These are phyloP conservation scores for Zasmidium cellare DNA, from an alignment of 2,329 filamentous ascomycete genomes.

Conservation along the genomic window DNA sequence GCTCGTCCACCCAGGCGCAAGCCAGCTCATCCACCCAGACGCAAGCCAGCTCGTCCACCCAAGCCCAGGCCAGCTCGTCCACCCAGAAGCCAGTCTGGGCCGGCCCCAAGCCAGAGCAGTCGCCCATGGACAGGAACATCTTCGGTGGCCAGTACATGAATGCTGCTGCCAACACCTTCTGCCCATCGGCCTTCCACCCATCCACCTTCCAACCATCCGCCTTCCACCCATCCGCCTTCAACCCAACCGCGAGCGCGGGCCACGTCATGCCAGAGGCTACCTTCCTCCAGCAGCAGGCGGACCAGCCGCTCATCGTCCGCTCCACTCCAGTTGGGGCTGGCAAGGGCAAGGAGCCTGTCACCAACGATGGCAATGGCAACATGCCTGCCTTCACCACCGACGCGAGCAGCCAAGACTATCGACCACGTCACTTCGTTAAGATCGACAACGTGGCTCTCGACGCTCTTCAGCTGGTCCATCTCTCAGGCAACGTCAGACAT, in stretches of 20 bases:
- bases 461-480: not conserved
- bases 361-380: not conserved
- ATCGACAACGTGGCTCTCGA: slow-evolving; percentile 9
- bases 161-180: not conserved
- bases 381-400: slow-evolving; percentile 26
- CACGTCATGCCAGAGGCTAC: not conserved
- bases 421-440: slow-evolving; percentile 26
- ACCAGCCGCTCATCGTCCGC: not conserved
- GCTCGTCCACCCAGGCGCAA: not conserved
- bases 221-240: not conserved
- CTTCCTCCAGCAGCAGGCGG: not conserved
- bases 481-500: no score
- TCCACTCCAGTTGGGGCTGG: not conserved
- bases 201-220: not conserved
- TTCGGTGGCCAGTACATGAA: not conserved
- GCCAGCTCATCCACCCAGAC: not conserved
- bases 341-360: not conserved
- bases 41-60: not conserved
- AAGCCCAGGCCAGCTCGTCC: no score
- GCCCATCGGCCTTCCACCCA: not conserved
- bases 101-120: not conserved
- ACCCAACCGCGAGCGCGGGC: no score
- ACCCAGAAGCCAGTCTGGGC: not conserved
- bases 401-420: slow-evolving; percentile 12
- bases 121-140: not conserved